These are phyloP conservation scores for Chrysanthemum makinoi DNA, from an alignment of 129 eudicot genomes.

Conservation along the genomic window DNA sequence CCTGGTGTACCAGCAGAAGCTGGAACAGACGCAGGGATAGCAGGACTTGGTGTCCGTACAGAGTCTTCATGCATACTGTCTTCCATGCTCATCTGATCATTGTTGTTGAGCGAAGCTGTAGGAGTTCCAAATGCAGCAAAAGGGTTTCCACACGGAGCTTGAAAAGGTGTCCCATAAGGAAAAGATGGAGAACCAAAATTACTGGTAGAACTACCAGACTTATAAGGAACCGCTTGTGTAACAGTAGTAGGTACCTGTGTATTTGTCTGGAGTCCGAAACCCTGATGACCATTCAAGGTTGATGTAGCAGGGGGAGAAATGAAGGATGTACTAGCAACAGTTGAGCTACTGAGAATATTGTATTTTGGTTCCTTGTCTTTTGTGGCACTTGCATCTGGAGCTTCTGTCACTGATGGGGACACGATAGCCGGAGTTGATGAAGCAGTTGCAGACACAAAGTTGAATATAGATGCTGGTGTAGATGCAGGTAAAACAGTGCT, in stretches of 20 bases:
- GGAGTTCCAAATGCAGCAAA: conserved; percentile 25
- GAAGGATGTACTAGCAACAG: conserved; percentile 30
- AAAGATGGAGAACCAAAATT: conserved; percentile 38
- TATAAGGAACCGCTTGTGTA: conserved; percentile 38
- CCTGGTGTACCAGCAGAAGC: conserved; percentile 35
- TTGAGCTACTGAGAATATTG: conserved; percentile 27
- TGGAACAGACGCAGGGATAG: conserved; percentile 58
- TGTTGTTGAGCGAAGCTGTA: conserved; percentile 28
- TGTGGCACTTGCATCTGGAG: conserved; percentile 24
- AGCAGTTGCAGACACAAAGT: conserved; percentile 38
- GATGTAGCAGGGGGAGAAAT: conserved; percentile 34
- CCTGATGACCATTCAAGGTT: conserved; percentile 20
- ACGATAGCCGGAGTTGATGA: conserved; percentile 18
- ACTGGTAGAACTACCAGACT: conserved; percentile 31
- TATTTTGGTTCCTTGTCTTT: conserved; percentile 25
- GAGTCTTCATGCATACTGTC: conserved; percentile 96
- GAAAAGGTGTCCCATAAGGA: conserved; percentile 45
- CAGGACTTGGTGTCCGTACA: conserved; percentile 50
- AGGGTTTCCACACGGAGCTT: conserved; percentile 35
- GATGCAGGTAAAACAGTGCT: conserved; percentile 32
- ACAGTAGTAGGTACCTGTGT: conserved; percentile 36
- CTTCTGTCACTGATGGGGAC: conserved; percentile 17
- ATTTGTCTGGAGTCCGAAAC: conserved; percentile 24
- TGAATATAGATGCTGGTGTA: conserved; percentile 37
- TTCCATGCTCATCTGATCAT: conserved; percentile 74